A percentile compares a stretch with the other conserved stretches of the same genome.
Evolutionary conservation across 306 rosid genomes (phyloP).

Genomic region (Leucaena leucocephala): DNA sequence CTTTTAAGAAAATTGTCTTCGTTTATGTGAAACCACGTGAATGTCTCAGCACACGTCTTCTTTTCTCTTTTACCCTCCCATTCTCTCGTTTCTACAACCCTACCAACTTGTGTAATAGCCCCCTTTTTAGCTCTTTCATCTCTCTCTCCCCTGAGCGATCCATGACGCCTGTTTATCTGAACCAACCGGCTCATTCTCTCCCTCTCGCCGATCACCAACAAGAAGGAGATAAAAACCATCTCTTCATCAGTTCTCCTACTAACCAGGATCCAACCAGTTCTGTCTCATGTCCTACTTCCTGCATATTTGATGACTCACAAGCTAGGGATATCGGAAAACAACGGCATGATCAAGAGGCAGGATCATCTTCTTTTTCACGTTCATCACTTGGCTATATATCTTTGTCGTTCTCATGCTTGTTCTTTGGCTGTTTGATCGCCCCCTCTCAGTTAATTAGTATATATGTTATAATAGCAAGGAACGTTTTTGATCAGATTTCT

Average conservation of each 20-base stretch:
- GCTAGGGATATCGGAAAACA: neutral
- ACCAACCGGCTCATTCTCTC: neutral
- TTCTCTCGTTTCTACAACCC: neutral
- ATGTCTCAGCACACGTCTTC: neutral
- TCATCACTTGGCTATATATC: neutral
- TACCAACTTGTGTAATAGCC: neutral
- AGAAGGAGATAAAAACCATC: neutral
- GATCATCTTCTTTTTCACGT: neutral
- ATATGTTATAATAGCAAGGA: neutral
- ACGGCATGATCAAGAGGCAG: neutral
- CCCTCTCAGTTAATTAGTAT: neutral
- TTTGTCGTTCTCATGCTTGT: neutral
- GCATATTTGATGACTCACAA: neutral
- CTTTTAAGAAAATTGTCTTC: neutral
- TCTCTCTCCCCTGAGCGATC: neutral
- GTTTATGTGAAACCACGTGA: neutral
- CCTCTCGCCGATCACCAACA: neutral
- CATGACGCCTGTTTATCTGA: neutral
- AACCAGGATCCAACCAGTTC: neutral
- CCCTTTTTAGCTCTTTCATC: neutral
- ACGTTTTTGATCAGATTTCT: neutral
- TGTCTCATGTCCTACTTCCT: neutral
- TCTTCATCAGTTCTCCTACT: neutral
- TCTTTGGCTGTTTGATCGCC: neutral
- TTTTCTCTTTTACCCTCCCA: neutral